Evolutionary conservation across 2,329 filamentous ascomycete genomes (phyloP).

Genomic region (Aureobasidium sp.): DNA sequence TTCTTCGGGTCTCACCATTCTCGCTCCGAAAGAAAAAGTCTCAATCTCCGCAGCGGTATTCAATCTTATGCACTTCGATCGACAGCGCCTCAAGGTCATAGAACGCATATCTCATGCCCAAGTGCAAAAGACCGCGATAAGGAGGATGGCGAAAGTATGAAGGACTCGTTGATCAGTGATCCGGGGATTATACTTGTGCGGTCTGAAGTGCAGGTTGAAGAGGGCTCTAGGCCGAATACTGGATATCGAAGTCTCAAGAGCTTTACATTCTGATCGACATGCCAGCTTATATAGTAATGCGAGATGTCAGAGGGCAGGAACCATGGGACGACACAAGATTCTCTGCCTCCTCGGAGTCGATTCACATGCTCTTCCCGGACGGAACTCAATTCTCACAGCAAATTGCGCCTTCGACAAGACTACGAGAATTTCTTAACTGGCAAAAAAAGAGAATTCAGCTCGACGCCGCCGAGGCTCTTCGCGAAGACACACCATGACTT

Average conservation of each 20-base stretch:
- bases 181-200: not conserved
- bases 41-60: not conserved
- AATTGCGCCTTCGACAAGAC: too few relatives aligned
- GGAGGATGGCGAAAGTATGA: not conserved
- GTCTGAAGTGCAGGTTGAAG: not conserved
- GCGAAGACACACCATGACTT: too few relatives aligned
- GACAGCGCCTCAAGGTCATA: not conserved
- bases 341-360: too few relatives aligned
- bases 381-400: too few relatives aligned
- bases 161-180: not conserved
- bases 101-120: not conserved
- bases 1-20: not conserved
- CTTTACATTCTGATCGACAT: not conserved
- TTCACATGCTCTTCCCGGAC: too few relatives aligned
- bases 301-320: too few relatives aligned
- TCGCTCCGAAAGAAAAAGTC: not conserved
- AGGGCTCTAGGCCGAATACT: not conserved
- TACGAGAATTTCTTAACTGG: too few relatives aligned
- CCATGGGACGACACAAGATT: too few relatives aligned
- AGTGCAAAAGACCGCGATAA: not conserved
- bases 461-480: too few relatives aligned
- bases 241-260: not conserved
- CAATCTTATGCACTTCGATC: not conserved
- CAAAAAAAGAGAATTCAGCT: too few relatives aligned
- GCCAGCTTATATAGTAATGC: too few relatives aligned